These are phyloP conservation scores for Austroboletus novae-zelandiae DNA, from an alignment of 1,284 basidiomycete species.

Conservation along the genomic window DNA sequence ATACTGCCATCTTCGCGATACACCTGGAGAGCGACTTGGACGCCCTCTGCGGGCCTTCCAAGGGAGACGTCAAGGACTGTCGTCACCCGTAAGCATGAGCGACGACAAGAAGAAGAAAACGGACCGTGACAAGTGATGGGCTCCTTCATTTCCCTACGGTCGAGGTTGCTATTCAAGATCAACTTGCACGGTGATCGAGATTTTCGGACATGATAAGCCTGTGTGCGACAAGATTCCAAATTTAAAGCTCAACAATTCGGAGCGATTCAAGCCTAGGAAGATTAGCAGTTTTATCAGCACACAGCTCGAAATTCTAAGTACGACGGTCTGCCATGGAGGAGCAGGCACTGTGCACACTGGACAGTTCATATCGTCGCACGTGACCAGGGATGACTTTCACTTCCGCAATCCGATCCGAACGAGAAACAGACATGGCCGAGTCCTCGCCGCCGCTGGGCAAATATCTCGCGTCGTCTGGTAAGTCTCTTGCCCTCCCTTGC, in stretches of 20 bases:
- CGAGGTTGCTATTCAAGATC: background rate
- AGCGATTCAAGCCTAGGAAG: no score
- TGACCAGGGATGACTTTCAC: slow-evolving; percentile 1
- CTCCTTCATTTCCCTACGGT: slow-evolving; percentile 51
- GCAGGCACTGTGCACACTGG: no score
- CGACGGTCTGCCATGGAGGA: no score
- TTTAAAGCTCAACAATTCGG: no score
- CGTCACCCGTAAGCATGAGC: background rate
- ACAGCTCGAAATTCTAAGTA: no score
- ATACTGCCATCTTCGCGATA: slow-evolving; percentile 32
- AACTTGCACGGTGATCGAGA: background rate
- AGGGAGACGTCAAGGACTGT: slow-evolving; percentile 82
- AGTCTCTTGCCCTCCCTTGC: slow-evolving; percentile 18
- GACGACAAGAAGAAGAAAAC: slow-evolving; percentile 11
- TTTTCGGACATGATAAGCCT: no score
- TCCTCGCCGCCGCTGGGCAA: slow-evolving; percentile 72
- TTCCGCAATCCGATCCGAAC: slow-evolving; percentile 25
- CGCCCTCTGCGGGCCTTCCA: slow-evolving; percentile 75
- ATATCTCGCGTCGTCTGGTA: slow-evolving; percentile 88
- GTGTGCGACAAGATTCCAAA: no score
- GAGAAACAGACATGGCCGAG: slow-evolving; percentile 28
- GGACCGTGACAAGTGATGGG: slow-evolving; percentile 89
- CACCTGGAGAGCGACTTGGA: slow-evolving; percentile 60
- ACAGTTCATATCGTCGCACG: slow-evolving; percentile 8
- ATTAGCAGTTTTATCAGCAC: no score